A percentile compares a stretch with the other conserved stretches of the same genome.
These are phyloP conservation scores for Simplicillium sp. DNA, from an alignment of 2,329 filamentous ascomycete species.

Conservation along the genomic window DNA sequence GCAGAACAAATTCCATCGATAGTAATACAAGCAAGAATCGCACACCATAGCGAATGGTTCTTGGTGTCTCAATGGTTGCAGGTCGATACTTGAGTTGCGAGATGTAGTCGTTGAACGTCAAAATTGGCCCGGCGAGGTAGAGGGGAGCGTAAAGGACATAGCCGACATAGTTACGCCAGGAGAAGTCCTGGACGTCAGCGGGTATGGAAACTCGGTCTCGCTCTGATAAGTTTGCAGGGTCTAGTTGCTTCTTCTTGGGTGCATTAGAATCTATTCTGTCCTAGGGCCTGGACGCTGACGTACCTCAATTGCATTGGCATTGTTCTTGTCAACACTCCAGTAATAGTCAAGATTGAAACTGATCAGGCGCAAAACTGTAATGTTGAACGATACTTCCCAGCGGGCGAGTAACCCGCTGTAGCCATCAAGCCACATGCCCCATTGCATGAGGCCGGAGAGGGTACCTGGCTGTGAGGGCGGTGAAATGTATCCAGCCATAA, in stretches of 20 bases:
- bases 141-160: conserved; percentile 88
- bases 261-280: conserved; percentile 42
- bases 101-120: conserved; percentile 98
- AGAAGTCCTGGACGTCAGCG: conserved; percentile 61
- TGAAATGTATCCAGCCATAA: conserved; percentile 45
- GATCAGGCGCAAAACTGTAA: conserved; percentile 83
- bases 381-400: conserved; percentile 97
- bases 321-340: conserved; percentile 66
- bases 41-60: conserved; percentile 72
- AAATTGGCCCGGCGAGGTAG: conserved; percentile 84
- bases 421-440: conserved; percentile 66
- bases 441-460: conserved; percentile 38
- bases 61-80: conserved; percentile 57
- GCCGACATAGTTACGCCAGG: conserved; percentile 77
- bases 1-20: conserved; percentile 82
- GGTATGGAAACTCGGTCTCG: conserved; percentile 74
- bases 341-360: conserved; percentile 97
- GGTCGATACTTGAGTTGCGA: conserved; percentile 70
- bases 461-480: conserved; percentile 24
- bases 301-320: conserved; percentile 72
- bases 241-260: conserved; percentile 93
- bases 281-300: conserved; percentile 17
- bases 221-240: conserved; percentile 79
- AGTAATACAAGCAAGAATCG: conserved; percentile 75
- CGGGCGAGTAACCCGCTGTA: conserved; percentile 76